Evolutionary conservation across 768 basidiomycete genomes (phyloP).

Genomic region (Thelephora aurantiotincta): DNA sequence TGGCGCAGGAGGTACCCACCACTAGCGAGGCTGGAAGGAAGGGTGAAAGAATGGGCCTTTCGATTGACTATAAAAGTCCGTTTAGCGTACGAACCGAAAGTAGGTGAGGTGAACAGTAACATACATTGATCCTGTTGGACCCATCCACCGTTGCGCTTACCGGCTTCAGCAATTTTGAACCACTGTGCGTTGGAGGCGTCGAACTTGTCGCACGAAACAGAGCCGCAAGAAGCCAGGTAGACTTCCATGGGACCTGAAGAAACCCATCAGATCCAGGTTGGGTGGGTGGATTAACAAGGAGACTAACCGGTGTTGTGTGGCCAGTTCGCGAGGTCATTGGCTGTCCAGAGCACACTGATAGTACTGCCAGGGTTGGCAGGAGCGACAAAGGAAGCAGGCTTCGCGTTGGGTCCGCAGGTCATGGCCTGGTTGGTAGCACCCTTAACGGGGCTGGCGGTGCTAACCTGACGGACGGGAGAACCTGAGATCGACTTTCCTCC

Average conservation of each 20-base stretch:
- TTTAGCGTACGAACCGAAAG: background rate
- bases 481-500: constrained; percentile 18
- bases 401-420: constrained; percentile 46
- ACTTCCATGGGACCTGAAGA: constrained; percentile 53
- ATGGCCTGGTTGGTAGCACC: constrained; percentile 39
- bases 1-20: constrained; percentile 5
- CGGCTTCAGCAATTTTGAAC: constrained; percentile 42
- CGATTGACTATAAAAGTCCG: background rate
- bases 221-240: constrained; percentile 55
- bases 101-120: background rate
- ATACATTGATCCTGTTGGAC: background rate
- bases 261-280: background rate
- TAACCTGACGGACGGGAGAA: constrained; percentile 30
- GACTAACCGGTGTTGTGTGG: constrained; percentile 1
- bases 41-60: background rate
- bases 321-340: constrained; percentile 20
- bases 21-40: constrained; percentile 7
- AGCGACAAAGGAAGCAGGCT: constrained; percentile 33
- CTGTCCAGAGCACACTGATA: constrained; percentile 42
- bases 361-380: constrained; percentile 45
- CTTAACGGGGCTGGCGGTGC: constrained; percentile 33
- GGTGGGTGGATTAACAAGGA: background rate
- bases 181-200: constrained; percentile 43
- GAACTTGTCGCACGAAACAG: constrained; percentile 43
- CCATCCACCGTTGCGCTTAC: constrained; percentile 8